These are phyloP conservation scores for Yamadazyma dendronema DNA, from an alignment of 1,139 yeast genomes.

Conservation along the genomic window DNA sequence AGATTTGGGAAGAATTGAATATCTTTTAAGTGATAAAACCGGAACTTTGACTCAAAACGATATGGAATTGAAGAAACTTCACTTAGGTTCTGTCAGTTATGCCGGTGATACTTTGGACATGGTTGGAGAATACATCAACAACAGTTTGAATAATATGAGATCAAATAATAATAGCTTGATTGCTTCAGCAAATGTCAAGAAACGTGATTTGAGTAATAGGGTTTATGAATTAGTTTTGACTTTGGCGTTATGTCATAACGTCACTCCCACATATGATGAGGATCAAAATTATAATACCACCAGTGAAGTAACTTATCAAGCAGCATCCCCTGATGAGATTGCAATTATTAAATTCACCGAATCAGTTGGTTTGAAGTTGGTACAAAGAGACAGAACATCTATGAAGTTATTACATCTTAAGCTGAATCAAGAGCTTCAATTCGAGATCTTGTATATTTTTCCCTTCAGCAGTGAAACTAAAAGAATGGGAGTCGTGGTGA, in stretches of 20 bases:
- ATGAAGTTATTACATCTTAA: conserved; percentile 65
- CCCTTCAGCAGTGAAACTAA: conserved; percentile 96
- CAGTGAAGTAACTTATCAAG: conserved; percentile 67
- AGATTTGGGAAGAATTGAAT: conserved; percentile 94
- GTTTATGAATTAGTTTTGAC: conserved; percentile 81
- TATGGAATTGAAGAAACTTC: conserved; percentile 93
- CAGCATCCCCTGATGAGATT: conserved; percentile 98
- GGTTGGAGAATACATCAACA: conserved; percentile 65
- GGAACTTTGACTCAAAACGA: conserved; percentile 98
- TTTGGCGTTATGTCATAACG: conserved; percentile 91
- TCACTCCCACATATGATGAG: conserved; percentile 50
- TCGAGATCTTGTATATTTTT: conserved; percentile 75
- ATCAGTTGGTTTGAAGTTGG: conserved; percentile 73
- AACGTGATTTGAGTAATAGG: conserved; percentile 62
- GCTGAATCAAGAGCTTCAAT: conserved; percentile 52
- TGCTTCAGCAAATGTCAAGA: conserved; percentile 25
- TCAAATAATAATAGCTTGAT: conserved; percentile 17
- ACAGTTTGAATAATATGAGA: conserved; percentile 18
- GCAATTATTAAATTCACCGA: conserved; percentile 95
- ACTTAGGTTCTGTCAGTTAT: conserved; percentile 88
- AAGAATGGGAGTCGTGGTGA: conserved; percentile 89
- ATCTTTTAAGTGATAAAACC: conserved; percentile 88
- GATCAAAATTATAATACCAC: conserved; percentile 16
- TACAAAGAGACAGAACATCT: conserved; percentile 76
- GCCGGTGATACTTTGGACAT: conserved; percentile 92